Evolutionary conservation across 164 flowering plant species (phyloP), one percentile per base, ranked within the genome.

Genomic region (Vitis riparia): DNA sequence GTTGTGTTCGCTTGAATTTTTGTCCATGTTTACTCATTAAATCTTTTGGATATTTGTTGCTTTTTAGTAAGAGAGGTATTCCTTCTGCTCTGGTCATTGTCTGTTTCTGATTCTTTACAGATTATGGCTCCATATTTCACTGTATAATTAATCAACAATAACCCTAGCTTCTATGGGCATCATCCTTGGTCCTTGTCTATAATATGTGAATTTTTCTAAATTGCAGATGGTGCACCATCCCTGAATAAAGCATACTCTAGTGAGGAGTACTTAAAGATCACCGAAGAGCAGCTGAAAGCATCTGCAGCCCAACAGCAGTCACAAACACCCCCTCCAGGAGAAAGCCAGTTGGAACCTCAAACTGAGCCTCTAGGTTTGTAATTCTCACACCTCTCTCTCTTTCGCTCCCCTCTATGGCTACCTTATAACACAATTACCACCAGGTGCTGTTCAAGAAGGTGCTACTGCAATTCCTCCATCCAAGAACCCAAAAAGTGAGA

Each of bases 281-380:
- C 89, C 53, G 86, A 90, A 68, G 91, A 88, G 63, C 90, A 88
- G 77, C 80, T 87, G 11, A 82, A 78, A 70, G 82, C 86, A 63
- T 51, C 85, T 68, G 85, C 85, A 62, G 62, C 75, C 53, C 74
- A 73, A 63, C 79, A 84, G 66, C 82, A 80, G 78, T 67, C 23
- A n/a, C 76, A 78, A 57, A 65, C 73, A 37, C 15, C 70, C 14
- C 50, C 80, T 37, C 52, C 58, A 14, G 72, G 15, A 57, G 78
- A 75, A 80, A 77, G 51, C 56, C 73, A 70, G 69, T 27, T 70
- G 14, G 79, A 81, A 68, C 51, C 78, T 61, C 76, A 71, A 66
- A 23, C 69, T 59, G 74, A 76, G 62, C 57, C 83, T 67, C 82
- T 75, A 75, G 86, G 89, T 85, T 63, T 63, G 78, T 61, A 19